Percentiles rank a stretch among this genome's conserved stretches.
phyloP scores from a whole-genome alignment of 148 eudicot genomes.

The Nyssa sinensis region DNA sequence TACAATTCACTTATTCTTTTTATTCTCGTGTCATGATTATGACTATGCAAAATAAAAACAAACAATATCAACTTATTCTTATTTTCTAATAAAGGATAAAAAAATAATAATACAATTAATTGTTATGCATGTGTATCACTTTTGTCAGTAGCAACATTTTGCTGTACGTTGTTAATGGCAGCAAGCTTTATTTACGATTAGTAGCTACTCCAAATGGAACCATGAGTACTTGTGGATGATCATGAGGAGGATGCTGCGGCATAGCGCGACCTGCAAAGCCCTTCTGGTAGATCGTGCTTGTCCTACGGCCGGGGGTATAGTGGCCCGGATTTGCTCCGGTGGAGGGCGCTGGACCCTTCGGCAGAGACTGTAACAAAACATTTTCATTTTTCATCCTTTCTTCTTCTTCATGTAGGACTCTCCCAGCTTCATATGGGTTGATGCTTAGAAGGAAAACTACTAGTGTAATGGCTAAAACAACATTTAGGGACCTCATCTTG shows the following conservation, averaged over 20 bases:
- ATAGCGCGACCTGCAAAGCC: not conserved
- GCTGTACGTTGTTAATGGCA: not conserved
- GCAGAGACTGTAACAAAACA: constrained; percentile 4
- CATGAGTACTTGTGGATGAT: not conserved
- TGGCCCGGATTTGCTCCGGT: too few species aligned
- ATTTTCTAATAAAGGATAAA: too few species aligned
- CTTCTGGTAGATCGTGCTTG: not conserved
- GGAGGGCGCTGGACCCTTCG: not conserved
- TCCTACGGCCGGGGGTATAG: not conserved
- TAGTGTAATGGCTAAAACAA: not conserved
- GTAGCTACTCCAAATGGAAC: not conserved
- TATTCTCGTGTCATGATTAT: too few species aligned
- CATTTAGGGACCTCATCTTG: too few species aligned
- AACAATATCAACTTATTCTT: too few species aligned
- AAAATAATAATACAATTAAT: too few species aligned
- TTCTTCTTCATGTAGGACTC: constrained; percentile 8
- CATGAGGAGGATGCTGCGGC: not conserved
- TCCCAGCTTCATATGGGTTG: not conserved
- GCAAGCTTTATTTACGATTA: not conserved
- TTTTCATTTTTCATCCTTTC: not conserved
- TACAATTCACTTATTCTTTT: too few species aligned
- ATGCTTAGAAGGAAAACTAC: not conserved
- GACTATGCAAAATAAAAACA: too few species aligned
- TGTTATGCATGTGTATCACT: too few species aligned
- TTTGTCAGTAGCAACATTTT: too few species aligned